Percentiles rank a stretch among this genome's conserved stretches.
Conservation (phyloP, 2,329 filamentous ascomycete genomes). For the Stachybotrys elegans region DNA sequence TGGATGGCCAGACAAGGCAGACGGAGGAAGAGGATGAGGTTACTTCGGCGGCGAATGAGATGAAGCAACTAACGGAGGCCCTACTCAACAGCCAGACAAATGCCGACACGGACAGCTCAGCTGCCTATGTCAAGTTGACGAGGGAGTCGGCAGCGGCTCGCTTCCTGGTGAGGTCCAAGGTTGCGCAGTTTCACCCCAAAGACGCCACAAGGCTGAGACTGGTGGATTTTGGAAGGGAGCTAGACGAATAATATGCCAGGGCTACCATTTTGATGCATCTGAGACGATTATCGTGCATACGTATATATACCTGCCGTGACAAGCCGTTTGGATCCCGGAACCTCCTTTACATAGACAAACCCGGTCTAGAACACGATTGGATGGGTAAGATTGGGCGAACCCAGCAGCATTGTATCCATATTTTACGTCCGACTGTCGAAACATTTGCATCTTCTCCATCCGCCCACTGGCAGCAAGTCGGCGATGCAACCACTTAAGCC, state of each 20-base stretch:
- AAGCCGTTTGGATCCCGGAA: too few species aligned
- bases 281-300: too few species aligned
- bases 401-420: too few species aligned
- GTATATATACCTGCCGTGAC: too few species aligned
- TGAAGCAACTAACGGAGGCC: slow-evolving; percentile 55
- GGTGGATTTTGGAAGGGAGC: slow-evolving; percentile 59
- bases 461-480: too few species aligned
- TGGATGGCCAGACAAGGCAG: slow-evolving; percentile 7
- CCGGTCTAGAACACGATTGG: too few species aligned
- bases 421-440: too few species aligned
- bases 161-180: slow-evolving; percentile 60
- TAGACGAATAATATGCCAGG: slow-evolving; percentile 46
- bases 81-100: slow-evolving; percentile 55
- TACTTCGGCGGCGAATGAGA: slow-evolving; percentile 48
- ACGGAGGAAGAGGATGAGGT: slow-evolving; percentile 38
- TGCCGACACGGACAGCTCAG: slow-evolving; percentile 47
- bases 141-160: slow-evolving; percentile 58
- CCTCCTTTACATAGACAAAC: neutral
- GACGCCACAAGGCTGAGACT: slow-evolving; percentile 56
- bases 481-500: too few species aligned
- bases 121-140: slow-evolving; percentile 53
- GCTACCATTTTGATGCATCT: too few species aligned
- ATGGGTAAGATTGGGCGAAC: too few species aligned
- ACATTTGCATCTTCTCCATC: too few species aligned
- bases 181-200: slow-evolving; percentile 60